Evolutionary conservation across 139 green algal genomes (phyloP).

Genomic region (Bryopsis sp.): DNA sequence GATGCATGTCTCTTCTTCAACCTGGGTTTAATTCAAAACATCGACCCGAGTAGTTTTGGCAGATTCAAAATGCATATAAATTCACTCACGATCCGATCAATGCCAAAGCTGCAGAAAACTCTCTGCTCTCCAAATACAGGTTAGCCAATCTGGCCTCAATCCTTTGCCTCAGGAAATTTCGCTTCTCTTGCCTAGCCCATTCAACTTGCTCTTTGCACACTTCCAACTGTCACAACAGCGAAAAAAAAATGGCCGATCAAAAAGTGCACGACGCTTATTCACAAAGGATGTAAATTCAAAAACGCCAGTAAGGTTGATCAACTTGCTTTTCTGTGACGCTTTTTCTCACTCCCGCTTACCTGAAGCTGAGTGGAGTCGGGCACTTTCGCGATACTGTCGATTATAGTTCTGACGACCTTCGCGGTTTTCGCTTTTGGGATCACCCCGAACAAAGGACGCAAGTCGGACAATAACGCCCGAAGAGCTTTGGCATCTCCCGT

Average conservation of each 20-base stretch:
- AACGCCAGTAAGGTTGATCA: not conserved
- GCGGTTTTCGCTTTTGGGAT: constrained; percentile 98
- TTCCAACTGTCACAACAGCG: constrained; percentile 49
- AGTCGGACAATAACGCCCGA: constrained; percentile 63
- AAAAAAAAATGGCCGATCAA: not conserved
- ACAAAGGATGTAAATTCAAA: no score
- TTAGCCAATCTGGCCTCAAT: constrained; percentile 85
- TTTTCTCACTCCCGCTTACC: constrained; percentile 38
- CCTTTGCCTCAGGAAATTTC: constrained; percentile 91
- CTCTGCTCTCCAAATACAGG: constrained; percentile 68
- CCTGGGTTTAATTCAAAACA: no score
- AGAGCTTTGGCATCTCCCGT: constrained; percentile 58
- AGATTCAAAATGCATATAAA: not conserved
- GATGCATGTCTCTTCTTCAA: no score
- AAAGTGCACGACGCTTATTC: not conserved
- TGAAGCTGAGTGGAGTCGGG: constrained; percentile 77
- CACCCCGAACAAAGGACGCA: constrained; percentile 73
- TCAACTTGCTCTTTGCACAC: constrained; percentile 91
- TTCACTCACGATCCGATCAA: constrained; percentile 60
- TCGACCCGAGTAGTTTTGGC: no score
- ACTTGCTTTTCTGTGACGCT: not conserved
- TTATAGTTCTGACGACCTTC: constrained; percentile 91
- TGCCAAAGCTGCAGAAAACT: constrained; percentile 67
- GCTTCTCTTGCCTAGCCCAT: constrained; percentile 89
- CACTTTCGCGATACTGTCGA: constrained; percentile 86